Base-by-base conservation (phyloP, 1,284 basidiomycete genomes). In the Cystobasidium slooffiae region DNA sequence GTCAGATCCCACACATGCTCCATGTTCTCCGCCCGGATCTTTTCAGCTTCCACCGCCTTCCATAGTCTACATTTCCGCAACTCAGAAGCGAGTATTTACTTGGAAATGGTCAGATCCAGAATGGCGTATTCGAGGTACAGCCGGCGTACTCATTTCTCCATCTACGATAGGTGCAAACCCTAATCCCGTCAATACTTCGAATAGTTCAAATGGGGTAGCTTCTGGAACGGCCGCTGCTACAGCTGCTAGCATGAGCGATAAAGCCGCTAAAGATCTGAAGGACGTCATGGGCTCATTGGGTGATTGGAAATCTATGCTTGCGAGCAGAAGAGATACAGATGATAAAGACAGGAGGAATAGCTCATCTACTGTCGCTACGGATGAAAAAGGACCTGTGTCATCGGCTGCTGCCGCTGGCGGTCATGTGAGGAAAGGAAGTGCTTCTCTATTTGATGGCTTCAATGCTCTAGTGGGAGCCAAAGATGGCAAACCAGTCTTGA, bases 51-150 rank as follows among this genome's bases (percentile, higher is more conserved):
- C 83, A 0, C 77, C 79, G 0, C 76, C 82, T 6, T 79, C 79
- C 18, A 77, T 82, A 53, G 79, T 80, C 66, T 76, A 80, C 52
- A 77, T 80, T 18, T 63, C 78, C 1, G 75, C 77, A 3, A 80
- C 83, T 0, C 78, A 76, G 6, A 80, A 81, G 53, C 78, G 82
- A 49, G 80, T 79, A 6, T 80, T 82, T 46, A 79, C 81, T 58
- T 84, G 83, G 83, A 80, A 81, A 55, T 84, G 83, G 83, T 72
- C 83, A 62, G 83, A 84, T 73, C 77, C 82, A 4, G 83, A 84
- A 62, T 84, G 83, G 83, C 79, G 77, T 22, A 82, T 84, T 49
- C 79, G 80, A 24, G 80, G 81, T 20, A 69, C 74, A n/a, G 80
- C 79, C 0, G 75, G 75, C 16, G 67, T 64, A 7, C 66, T 72